Base-by-base conservation (phyloP, 2,329 filamentous ascomycete species). In the Sporothrix dimorphospora region DNA sequence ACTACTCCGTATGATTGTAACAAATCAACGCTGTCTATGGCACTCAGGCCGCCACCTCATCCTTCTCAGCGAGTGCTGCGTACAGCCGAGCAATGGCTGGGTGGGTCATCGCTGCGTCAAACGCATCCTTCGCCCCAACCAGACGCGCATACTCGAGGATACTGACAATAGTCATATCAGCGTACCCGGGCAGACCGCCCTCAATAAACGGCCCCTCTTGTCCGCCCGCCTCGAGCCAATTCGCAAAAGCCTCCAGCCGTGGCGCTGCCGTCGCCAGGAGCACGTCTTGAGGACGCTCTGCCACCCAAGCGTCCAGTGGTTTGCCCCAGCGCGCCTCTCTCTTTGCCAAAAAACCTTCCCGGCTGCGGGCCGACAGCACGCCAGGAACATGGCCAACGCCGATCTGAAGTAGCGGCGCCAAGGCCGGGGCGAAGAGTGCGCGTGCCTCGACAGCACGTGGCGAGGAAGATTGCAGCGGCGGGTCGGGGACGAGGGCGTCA, bases 291-390 rank as follows among this genome's bases (percentile, higher is more conserved):
- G 61, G 61, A 6, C 21, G 61, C 21, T 65, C 61, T n/a, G 61
- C 61, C 40, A 65, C 40, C 61, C 61, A 65, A 9, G 8, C 61
- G 1, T 65, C 61, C 40, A 65, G 61, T 3, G 61, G 12, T 9
- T 65, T 65, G 40, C 61, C 61, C 61, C 61, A 65, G 40, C 61
- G 40, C 42, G 61, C 61, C 14, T 65, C 9, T 45, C 61, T 27
- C 40, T 65, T 65, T 5, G 61, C 40, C 21, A 47, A 47, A 30
- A 65, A 65, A 21, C 61, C 40, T 30, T 65, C 12, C 3, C 61
- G 61, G 21, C 61, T 65, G 42, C 61, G 61, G 61, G 21, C 14
- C 24, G 61, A 65, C 40, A 65, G 16, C 40, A 65, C 40, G 6
- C 21, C 7, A 14, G 40, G 61, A 8, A 65, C 40, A 47, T 47